Evolutionary conservation across 2,329 filamentous ascomycete species (phyloP), one percentile per base, ranked within the genome.

Genomic region (Aspergillus ibericus): DNA sequence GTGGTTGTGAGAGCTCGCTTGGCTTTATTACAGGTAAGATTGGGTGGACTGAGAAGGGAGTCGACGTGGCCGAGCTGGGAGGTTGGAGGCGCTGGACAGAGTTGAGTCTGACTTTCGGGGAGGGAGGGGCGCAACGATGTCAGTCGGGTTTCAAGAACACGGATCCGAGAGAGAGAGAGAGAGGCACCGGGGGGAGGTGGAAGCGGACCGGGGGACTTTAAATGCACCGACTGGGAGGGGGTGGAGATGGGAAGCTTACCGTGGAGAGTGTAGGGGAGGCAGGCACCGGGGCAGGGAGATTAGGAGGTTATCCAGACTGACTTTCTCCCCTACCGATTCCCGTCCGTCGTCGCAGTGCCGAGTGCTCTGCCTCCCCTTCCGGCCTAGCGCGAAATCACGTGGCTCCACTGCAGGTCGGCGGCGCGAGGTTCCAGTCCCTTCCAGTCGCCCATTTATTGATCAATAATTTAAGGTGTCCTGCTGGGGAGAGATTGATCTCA

Each of bases 281-380:
- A 53, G 55, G 52, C 53, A 54, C 55, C 38, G 58, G 47, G 49
- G 49, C 57, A 59, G 59, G 51, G 56, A 55, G 61, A 64, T 61
- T 50, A 64, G 64, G 65, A 67, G 64, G 64, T 61, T 63, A 66
- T 68, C 66, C 61, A 58, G 61, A 64, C 58, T 59, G 53, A 60
- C 53, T 48, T 59, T 48, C 35, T 51, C 58, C 59, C 55, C 59
- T 53, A 52, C 54, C 47, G 59, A 63, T 58, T 63, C 58, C 59
- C 60, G 56, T 52, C 50, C 52, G 46, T 55, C 40, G 59, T 63
- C 56, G 60, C 65, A 55, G 55, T 63, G 65, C 64, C 61, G 64
- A 65, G 59, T 53, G 56, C 58, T 36, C 42, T 48, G 42, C 53
- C 44, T 25, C 55, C 63, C 22, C n/a, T 62, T 68, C 44, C 25